Conservation (phyloP, 768 basidiomycete genomes). For the Leccinum subtestaceum region DNA sequence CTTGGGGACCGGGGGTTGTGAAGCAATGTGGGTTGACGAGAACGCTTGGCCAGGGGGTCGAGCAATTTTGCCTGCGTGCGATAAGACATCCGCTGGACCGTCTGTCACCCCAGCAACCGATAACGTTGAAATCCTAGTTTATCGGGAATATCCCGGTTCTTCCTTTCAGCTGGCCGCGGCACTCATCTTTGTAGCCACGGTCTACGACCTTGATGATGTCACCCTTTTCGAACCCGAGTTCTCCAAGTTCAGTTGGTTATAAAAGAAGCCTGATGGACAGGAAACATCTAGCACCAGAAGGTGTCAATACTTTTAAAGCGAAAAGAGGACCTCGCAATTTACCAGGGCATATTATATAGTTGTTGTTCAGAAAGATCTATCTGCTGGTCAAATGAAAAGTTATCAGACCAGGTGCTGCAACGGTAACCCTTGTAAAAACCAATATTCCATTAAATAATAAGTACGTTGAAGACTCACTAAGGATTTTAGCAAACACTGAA, state of each 20-base stretch:
- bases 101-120: conserved; percentile 73
- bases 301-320: too few relatives aligned
- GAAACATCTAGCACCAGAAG: too few relatives aligned
- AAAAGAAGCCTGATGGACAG: conserved; percentile 17
- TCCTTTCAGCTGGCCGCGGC: conserved; percentile 88
- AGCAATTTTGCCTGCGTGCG: conserved; percentile 6
- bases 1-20: conserved; percentile 15
- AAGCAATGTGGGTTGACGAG: conserved; percentile 12
- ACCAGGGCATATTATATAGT: too few relatives aligned
- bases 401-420: too few relatives aligned
- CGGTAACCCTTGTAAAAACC: too few relatives aligned
- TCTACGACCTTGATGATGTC: conserved; percentile 95
- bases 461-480: too few relatives aligned
- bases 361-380: too few relatives aligned
- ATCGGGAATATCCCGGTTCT: conserved; percentile 95
- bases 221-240: conserved; percentile 87
- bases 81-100: conserved; percentile 16
- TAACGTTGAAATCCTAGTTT: conserved; percentile 79
- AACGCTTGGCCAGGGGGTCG: conserved; percentile 14
- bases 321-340: too few relatives aligned
- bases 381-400: too few relatives aligned
- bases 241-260: conserved; percentile 65
- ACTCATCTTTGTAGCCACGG: conserved; percentile 94
- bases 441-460: too few relatives aligned
- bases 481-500: too few relatives aligned